These are phyloP conservation scores for Rhodotorula babjevae DNA, from an alignment of 768 basidiomycete species.

Conservation along the genomic window DNA sequence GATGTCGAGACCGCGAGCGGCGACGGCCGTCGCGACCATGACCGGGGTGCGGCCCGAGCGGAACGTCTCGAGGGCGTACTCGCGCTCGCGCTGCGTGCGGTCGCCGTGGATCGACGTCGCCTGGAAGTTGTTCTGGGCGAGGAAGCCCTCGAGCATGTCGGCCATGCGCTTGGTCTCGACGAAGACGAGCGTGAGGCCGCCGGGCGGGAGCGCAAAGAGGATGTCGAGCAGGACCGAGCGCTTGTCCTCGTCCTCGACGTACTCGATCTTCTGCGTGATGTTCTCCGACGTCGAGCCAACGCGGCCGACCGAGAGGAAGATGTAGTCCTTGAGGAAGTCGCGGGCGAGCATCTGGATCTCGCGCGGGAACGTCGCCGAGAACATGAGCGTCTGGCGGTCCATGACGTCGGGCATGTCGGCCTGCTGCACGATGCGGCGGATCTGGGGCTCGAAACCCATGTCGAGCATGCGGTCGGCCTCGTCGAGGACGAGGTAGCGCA, in stretches of 20 bases:
- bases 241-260: constrained; percentile 95
- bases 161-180: constrained; percentile 99
- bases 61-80: constrained; percentile 92
- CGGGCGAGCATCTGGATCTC: constrained; percentile 96
- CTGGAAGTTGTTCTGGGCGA: constrained; percentile 70
- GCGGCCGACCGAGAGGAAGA: constrained; percentile 96
- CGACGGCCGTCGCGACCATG: constrained; percentile 96
- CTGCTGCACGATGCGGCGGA: constrained; percentile 92
- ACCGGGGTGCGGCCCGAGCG: constrained; percentile 89
- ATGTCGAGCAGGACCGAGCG: constrained; percentile 93
- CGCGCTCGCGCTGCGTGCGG: constrained; percentile 94
- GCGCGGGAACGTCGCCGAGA: constrained; percentile 96
- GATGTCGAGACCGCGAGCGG: constrained; percentile 94
- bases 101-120: constrained; percentile 99
- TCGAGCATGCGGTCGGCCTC: constrained; percentile 99
- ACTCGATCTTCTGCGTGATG: constrained; percentile 94
- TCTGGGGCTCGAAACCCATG: constrained; percentile 99
- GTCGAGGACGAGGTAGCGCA: constrained; percentile 95
- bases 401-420: constrained; percentile 95
- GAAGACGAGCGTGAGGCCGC: constrained; percentile 86
- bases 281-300: constrained; percentile 99
- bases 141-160: constrained; percentile 94
- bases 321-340: constrained; percentile 96
- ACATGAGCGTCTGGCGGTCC: constrained; percentile 98
- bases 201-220: constrained; percentile 68